A percentile compares a stretch with the other conserved stretches of the same genome.
phyloP scores from a whole-genome alignment of 805 yeast species.

The Clavispora fructus region DNA sequence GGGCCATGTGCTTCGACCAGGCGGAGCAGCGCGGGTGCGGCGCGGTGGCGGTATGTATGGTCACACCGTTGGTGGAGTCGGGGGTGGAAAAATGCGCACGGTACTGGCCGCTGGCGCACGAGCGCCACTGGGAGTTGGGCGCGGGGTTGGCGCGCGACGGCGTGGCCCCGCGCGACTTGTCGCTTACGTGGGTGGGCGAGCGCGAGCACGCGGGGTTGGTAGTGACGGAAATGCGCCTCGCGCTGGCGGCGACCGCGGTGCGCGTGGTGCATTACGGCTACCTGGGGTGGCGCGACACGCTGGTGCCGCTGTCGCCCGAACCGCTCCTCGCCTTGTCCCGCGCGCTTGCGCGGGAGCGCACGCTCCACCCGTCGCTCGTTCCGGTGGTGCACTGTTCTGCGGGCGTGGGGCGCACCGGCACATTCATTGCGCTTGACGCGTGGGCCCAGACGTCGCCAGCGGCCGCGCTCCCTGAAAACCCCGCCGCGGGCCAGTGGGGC shows the following conservation, averaged over 20 bases:
- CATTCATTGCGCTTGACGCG: constrained; percentile 41
- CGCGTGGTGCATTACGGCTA: constrained; percentile 14
- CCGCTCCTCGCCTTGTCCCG: constrained; percentile 12
- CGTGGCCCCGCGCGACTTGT: constrained; percentile 14
- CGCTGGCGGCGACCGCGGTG: constrained; percentile 13
- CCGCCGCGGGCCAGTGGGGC: background rate
- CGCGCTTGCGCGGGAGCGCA: constrained; percentile 3
- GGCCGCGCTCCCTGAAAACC: background rate
- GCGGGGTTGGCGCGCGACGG: constrained; percentile 15
- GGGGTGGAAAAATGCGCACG: constrained; percentile 11
- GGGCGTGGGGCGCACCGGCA: constrained; percentile 96
- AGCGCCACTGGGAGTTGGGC: constrained; percentile 16
- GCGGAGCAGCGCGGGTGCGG: constrained; percentile 22
- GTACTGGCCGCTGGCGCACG: constrained; percentile 21
- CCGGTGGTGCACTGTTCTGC: constrained; percentile 76
- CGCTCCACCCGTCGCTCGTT: constrained; percentile 19
- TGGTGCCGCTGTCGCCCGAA: constrained; percentile 9
- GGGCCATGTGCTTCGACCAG: constrained; percentile 48
- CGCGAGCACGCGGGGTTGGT: constrained; percentile 15
- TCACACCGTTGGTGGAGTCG: constrained; percentile 23
- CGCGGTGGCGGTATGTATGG: constrained; percentile 31
- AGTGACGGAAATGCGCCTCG: constrained; percentile 23
- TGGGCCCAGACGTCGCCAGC: constrained; percentile 9
- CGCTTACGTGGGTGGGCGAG: constrained; percentile 15
- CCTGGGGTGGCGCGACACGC: constrained; percentile 14